Percentiles rank a stretch among this genome's conserved stretches.
These are phyloP conservation scores for Glycyrrhiza uralensis DNA, from an alignment of 306 rosid genomes.

Conservation along the genomic window DNA sequence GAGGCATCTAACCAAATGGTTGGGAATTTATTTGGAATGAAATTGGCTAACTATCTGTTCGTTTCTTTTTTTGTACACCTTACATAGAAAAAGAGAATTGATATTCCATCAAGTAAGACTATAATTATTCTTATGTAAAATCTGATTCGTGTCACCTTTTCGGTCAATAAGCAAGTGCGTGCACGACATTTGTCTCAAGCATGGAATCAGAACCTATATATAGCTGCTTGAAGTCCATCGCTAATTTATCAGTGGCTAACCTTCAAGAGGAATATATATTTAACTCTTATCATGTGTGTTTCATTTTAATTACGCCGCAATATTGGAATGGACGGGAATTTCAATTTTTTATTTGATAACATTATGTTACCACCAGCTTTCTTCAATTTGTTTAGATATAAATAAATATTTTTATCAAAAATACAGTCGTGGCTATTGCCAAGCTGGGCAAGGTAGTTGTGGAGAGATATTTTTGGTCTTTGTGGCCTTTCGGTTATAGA, in stretches of 20 bases:
- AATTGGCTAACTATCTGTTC: neutral
- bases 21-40: neutral
- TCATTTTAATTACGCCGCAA: too few relatives aligned
- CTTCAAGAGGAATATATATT: neutral
- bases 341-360: too few relatives aligned
- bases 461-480: too few relatives aligned
- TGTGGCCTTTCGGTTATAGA: too few relatives aligned
- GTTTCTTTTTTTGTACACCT: neutral
- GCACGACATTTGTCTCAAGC: neutral
- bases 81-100: neutral
- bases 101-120: neutral
- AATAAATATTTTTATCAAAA: too few relatives aligned
- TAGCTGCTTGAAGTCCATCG: neutral
- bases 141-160: neutral
- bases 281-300: too few relatives aligned
- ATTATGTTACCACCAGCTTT: too few relatives aligned
- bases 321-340: too few relatives aligned
- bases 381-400: too few relatives aligned
- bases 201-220: neutral
- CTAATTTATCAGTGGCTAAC: neutral
- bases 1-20: neutral
- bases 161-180: neutral
- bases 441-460: too few relatives aligned
- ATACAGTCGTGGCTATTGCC: too few relatives aligned
- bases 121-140: neutral